Evolutionary conservation across 2,329 filamentous ascomycete species (phyloP), one percentile per base, ranked within the genome.

Genomic region (Diplodia intermedia): DNA sequence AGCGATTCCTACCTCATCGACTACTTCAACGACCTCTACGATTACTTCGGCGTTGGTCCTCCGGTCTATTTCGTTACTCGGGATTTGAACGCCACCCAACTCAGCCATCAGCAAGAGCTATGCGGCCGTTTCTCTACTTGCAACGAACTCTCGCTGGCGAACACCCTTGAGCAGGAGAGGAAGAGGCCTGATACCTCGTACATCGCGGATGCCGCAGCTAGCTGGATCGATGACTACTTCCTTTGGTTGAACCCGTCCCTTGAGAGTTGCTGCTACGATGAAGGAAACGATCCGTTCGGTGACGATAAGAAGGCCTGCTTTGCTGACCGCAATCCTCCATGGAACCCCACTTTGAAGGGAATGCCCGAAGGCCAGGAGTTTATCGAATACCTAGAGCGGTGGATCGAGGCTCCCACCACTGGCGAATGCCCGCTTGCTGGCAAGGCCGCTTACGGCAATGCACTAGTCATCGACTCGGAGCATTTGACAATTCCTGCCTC

Each of bases 301-400:
- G 60, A 69, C 1, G 66, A 63, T 15, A 63, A 88, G 61, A 76
- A 88, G 61, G 87, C 67, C 31, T 99, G 95, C 80, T 97, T 99
- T 75, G 88, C 87, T 31, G 84, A 89, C 70, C 89, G 94, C 52
- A 80, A 89, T 23, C 93, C 93, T 1, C 83, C 90, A 0, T 99
- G 94, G 94, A 97, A 97, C 74, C 90, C 93, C 61, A 94, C 92
- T 0, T 85, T 99, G 1, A 84, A 85, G 36, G 95, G 95, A 38
- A 97, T 99, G 94, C 95, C 95, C 0, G 91, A 97, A 78, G 91
- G 93, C 14, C 81, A 89, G n/a, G 95, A 98, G 77, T 99, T 99
- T 74, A 84, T 97, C 36, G 82, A 90, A 70, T 98, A 98, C 73
- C 86, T 96, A 0, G 78, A 92, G 70, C 91, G 91, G 74, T 99